Evolutionary conservation across 2,329 filamentous ascomycete genomes (phyloP).

Genomic region (Fusarium neocosmosporiellum): DNA sequence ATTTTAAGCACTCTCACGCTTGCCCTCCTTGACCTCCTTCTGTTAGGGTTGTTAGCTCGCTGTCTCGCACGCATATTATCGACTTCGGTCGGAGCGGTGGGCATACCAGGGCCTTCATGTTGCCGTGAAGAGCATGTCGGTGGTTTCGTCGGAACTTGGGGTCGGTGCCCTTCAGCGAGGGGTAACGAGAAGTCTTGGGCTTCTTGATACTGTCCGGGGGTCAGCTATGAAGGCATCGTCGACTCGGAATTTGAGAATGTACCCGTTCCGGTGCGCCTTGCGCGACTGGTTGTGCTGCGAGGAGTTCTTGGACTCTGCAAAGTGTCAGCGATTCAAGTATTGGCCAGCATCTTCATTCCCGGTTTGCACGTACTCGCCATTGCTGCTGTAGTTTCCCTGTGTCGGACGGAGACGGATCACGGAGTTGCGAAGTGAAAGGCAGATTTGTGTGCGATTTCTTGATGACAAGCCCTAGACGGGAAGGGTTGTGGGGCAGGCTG

Average conservation of each 20-base stretch:
- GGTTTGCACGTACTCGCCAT: conserved; percentile 54
- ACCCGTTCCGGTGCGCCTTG: conserved; percentile 99
- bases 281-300: conserved; percentile 98
- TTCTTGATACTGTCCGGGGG: conserved; percentile 90
- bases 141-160: conserved; percentile 99
- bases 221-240: conserved; percentile 25
- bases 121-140: conserved; percentile 99
- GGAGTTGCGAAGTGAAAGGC: conserved; percentile 42
- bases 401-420: conserved; percentile 43
- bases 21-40: conserved; percentile 99
- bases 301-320: conserved; percentile 98
- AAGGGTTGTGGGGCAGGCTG: conserved; percentile 26
- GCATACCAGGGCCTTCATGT: conserved; percentile 94
- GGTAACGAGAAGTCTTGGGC: conserved; percentile 99
- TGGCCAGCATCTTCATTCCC: not conserved
- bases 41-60: conserved; percentile 58
- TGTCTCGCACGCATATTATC: not conserved
- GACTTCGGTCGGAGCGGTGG: conserved; percentile 12
- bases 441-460: conserved; percentile 46
- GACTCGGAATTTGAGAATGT: conserved; percentile 55
- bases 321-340: conserved; percentile 31
- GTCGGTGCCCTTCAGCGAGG: conserved; percentile 97
- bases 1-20: conserved; percentile 84
- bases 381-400: conserved; percentile 49
- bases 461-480: conserved; percentile 44